Evolutionary conservation across 805 yeast species (phyloP).

Genomic region (Candida bentonensis): DNA sequence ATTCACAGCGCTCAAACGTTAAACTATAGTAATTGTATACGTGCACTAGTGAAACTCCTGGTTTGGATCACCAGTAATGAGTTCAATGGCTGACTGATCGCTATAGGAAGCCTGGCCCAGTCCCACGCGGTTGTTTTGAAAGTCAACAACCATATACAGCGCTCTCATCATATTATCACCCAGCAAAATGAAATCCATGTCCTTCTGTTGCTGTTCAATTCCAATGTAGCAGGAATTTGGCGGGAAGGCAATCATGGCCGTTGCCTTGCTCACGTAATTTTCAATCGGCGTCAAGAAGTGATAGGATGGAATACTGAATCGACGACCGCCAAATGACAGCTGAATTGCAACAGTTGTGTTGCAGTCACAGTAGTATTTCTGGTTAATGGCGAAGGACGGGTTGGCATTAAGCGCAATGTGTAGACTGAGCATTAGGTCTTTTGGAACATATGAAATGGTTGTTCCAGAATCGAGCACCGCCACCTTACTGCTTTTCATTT

Average conservation of each 20-base stretch:
- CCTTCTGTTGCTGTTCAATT: slow-evolving; percentile 18
- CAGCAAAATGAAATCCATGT: slow-evolving; percentile 28
- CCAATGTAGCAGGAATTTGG: slow-evolving; percentile 24
- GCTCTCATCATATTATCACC: slow-evolving; percentile 53
- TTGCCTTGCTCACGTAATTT: slow-evolving; percentile 15
- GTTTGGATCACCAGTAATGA: slow-evolving; percentile 11
- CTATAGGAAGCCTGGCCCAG: slow-evolving; percentile 30
- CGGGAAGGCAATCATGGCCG: slow-evolving; percentile 20
- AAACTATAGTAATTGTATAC: background rate
- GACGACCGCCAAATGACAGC: slow-evolving; percentile 18
- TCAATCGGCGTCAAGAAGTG: slow-evolving; percentile 23
- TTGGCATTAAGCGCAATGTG: slow-evolving; percentile 25
- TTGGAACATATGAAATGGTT: slow-evolving; percentile 36
- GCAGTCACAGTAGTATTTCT: slow-evolving; percentile 24
- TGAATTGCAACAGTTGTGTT: slow-evolving; percentile 18
- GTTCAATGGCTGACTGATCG: slow-evolving; percentile 13
- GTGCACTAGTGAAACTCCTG: background rate
- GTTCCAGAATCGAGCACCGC: slow-evolving; percentile 46
- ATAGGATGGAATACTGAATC: slow-evolving; percentile 19
- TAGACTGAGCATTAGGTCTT: slow-evolving; percentile 18
- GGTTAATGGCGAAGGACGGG: slow-evolving; percentile 22
- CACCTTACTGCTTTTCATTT: slow-evolving; percentile 13
- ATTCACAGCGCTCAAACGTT: background rate
- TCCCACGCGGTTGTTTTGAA: slow-evolving; percentile 40
- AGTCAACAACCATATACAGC: slow-evolving; percentile 50